These are phyloP conservation scores for Apiospora sp. DNA, from an alignment of 2,329 filamentous ascomycete genomes.

Conservation along the genomic window DNA sequence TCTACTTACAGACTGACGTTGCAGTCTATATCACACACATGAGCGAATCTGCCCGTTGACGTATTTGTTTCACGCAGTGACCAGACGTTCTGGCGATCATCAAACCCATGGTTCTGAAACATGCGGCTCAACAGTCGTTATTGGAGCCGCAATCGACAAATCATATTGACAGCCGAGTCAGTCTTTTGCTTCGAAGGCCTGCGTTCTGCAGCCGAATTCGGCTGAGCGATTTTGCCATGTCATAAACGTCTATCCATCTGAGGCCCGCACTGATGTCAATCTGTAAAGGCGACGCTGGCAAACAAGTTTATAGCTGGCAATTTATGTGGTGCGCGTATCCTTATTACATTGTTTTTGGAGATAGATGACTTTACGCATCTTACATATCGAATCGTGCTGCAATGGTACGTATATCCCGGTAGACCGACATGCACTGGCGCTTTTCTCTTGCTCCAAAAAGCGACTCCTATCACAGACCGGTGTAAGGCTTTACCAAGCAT, in stretches of 20 bases:
- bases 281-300: background rate
- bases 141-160: constrained; percentile 15
- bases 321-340: background rate
- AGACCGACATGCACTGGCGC: background rate
- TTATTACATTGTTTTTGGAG: background rate
- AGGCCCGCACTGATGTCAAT: constrained; percentile 1
- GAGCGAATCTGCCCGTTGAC: constrained; percentile 3
- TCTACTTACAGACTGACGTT: background rate
- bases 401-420: background rate
- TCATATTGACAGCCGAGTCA: background rate
- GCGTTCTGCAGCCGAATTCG: constrained; percentile 11
- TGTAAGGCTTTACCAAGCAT: background rate
- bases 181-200: background rate
- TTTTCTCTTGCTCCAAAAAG: background rate
- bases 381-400: background rate
- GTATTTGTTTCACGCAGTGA: constrained; percentile 14
- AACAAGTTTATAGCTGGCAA: background rate
- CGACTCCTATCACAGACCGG: background rate
- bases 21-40: background rate
- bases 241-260: background rate
- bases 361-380: background rate
- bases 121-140: constrained; percentile 5
- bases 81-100: background rate
- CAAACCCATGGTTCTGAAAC: constrained; percentile 11
- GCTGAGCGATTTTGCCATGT: background rate